phyloP scores from a whole-genome alignment of 2,329 filamentous ascomycete species.

The Lecanosticta acicola region DNA sequence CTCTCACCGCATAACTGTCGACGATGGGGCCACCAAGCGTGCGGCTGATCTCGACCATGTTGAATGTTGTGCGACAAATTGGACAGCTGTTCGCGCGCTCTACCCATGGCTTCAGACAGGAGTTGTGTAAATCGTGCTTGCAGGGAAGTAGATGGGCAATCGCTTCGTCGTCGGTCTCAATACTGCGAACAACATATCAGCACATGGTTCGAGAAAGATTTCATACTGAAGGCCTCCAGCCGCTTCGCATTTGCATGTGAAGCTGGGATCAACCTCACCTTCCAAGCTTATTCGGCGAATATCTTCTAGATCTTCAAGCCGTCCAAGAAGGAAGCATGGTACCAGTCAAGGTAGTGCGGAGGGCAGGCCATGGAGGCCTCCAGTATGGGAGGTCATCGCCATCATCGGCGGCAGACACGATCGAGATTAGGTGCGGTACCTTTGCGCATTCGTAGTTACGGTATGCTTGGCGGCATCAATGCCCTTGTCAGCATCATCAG shows the following conservation, averaged over 20 bases:
- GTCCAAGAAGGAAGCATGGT: constrained; percentile 35
- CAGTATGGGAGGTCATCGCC: constrained; percentile 25
- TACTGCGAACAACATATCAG: constrained; percentile 26
- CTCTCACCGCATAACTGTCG: constrained; percentile 62
- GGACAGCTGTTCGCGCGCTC: constrained; percentile 97
- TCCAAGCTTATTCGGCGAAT: constrained; percentile 37
- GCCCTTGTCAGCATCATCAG: constrained; percentile 20
- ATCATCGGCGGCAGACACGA: constrained; percentile 13
- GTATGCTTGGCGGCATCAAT: constrained; percentile 24
- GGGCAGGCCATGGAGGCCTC: constrained; percentile 24
- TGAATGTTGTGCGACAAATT: constrained; percentile 89
- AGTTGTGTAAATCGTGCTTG: constrained; percentile 86
- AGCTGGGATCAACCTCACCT: constrained; percentile 33
- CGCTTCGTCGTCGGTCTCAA: constrained; percentile 43
- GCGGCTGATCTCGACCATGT: constrained; percentile 78
- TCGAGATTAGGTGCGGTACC: constrained; percentile 29
- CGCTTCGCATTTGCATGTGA: constrained; percentile 22
- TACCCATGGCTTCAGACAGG: constrained; percentile 89
- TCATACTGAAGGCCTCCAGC: constrained; percentile 30
- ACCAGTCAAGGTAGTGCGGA: constrained; percentile 21
- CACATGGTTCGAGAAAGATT: constrained; percentile 8
- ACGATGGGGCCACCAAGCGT: constrained; percentile 59
- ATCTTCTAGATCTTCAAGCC: constrained; percentile 34
- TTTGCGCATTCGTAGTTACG: constrained; percentile 26
- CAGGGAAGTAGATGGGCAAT: constrained; percentile 67